Evolutionary conservation across 306 rosid species (phyloP), one percentile per base, ranked within the genome.

Genomic region (Medicago arabica): DNA sequence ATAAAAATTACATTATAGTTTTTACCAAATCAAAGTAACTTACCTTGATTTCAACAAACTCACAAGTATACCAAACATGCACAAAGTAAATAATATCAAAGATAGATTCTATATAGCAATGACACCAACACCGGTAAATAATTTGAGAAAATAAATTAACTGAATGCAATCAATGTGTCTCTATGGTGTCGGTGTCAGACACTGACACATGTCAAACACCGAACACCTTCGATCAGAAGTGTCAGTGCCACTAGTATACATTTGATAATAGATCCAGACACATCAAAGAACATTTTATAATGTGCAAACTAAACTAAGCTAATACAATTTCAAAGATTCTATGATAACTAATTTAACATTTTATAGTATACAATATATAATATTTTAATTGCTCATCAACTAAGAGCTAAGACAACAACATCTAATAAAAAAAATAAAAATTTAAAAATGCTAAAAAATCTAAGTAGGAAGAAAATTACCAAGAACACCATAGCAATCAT

Each of bases 401-500:
- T 54, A 7, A 16, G 18, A 34, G 18, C 36, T 36, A 17, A 71
- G 10, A 51, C 13, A 36, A 54, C 21, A 50, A 51, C 18, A 21
- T 1, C 2, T 21, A 55, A 28, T 28, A 28, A 28, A 57, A 36
- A 36, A 19, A 39, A 15, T 2, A 17, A 39, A 71, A 18, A 51
- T 28, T n/a, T 1, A 36, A 53, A 6, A 51, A 71, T 57, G 62
- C n/a, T 12, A 49, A 49, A 69, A 55, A 53, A 72, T 40, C 23
- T 4, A 4, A 71, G 13, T 10, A 6, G 8, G 15, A 58, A 5
- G 5, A 21, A 67, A 67, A 40, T 55, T 43, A 92, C 99, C 89
- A 65, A 85, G 84, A 72, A 85, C 93, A 18, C 99, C 97, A 57
- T 86, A 87, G 72, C 99, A 92, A 63, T 92, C 89, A 43, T 95